A percentile compares a stretch with the other conserved stretches of the same genome.
phyloP scores from a whole-genome alignment of 345 rosid species.

The Toxicodendron radicans region DNA sequence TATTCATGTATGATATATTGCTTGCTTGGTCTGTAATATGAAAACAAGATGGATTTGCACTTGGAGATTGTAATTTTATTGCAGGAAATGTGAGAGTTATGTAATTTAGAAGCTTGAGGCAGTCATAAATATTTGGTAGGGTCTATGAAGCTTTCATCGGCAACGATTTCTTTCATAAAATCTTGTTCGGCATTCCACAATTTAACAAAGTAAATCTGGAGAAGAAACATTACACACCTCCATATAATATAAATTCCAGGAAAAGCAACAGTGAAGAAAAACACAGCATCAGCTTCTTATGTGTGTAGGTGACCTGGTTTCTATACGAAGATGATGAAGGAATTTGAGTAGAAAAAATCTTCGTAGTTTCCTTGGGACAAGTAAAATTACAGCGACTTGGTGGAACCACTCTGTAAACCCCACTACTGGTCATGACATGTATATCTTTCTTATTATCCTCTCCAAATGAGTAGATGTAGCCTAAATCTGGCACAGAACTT shows the following conservation, averaged over 20 bases:
- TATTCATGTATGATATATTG: background rate
- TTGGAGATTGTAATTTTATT: no score
- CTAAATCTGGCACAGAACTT: conserved; percentile 22
- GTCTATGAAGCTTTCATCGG: no score
- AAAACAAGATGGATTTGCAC: background rate
- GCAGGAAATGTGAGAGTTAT: no score
- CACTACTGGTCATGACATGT: conserved; percentile 32
- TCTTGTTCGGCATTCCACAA: background rate
- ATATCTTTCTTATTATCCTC: conserved; percentile 34
- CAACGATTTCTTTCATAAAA: background rate
- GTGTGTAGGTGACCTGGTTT: background rate
- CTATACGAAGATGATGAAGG: conserved; percentile 1
- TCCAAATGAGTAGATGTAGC: conserved; percentile 31
- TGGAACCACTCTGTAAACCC: conserved; percentile 33
- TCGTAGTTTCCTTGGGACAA: conserved; percentile 28
- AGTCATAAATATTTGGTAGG: no score
- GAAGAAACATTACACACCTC: background rate
- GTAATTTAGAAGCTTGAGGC: no score
- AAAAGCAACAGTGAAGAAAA: background rate
- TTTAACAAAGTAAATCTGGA: background rate
- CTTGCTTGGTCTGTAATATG: background rate
- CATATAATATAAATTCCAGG: background rate
- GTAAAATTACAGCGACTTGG: conserved; percentile 33
- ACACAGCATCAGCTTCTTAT: background rate
- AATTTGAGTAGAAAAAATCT: background rate